Evolutionary conservation across 2,329 filamentous ascomycete species (phyloP), one percentile per base, ranked within the genome.

Genomic region (Metarhizium humberi): DNA sequence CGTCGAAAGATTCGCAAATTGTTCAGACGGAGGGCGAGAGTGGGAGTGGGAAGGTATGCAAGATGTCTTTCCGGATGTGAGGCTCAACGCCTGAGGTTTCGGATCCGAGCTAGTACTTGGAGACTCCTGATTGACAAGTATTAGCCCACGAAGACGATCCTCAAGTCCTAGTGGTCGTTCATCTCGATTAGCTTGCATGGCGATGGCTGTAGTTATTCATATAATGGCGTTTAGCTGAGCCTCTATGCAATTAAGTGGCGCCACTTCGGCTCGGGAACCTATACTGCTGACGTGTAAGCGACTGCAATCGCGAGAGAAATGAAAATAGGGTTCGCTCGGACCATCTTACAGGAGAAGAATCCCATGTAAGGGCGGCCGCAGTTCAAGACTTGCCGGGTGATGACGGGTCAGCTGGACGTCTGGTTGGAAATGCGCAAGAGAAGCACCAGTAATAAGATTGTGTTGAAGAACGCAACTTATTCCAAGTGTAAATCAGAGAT

Each of bases 111-210:
- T 20, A 53, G 29, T 36, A 52, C 51, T 16, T 29, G 30, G 49
- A n/a, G 32, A 56, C n/a, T 56, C 29, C 47, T 43, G 69, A 63
- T 82, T 81, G 58, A 72, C 76, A 51, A 87, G 71, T 34, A 85
- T 85, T 67, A 88, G 77, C 57, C 72, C 75, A 49, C 82, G 78
- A 43, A 87, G 69, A 53, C 77, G 80, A 51, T 79, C 74, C 63
- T 87, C 84, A 7, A 85, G 69, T 43, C 58, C 72, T 6, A 59
- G 34, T 8, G 53, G 36, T 10, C 53, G 29, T 34, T 45, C 48
- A 30, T 52, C 32, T n/a, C 47, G 30, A 49, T 47, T 14, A 7
- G 45, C 6, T 50, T 46, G 29, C 38, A 53, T 49, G 2, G 47
- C 47, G 36, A 47, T 25, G 32, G 14, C 14, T 10, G n/a, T 14